These are phyloP conservation scores for Pterocarpus santalinus DNA, from an alignment of 306 rosid genomes.

Conservation along the genomic window DNA sequence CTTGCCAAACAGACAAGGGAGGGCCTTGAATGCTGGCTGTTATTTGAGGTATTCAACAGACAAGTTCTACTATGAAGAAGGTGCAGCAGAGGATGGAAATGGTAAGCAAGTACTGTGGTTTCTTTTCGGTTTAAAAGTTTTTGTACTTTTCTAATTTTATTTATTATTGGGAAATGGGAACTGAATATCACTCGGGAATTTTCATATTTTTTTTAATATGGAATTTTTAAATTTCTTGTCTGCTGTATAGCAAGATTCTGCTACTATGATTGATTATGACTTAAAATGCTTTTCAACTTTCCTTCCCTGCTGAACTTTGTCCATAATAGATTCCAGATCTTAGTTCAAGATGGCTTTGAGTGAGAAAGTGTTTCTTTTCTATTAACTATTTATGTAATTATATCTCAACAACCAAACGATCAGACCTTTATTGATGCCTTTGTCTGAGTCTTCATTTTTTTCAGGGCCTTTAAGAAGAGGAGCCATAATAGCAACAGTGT, in stretches of 20 bases:
- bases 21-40: slow-evolving; percentile 84
- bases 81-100: slow-evolving; percentile 25
- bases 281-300: not conserved
- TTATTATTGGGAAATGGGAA: not conserved
- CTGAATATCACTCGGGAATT: not conserved
- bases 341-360: not conserved
- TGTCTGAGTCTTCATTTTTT: slow-evolving; percentile 10
- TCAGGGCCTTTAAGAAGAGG: slow-evolving; percentile 63
- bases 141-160: not conserved
- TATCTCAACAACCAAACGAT: slow-evolving; percentile 33
- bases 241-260: not conserved
- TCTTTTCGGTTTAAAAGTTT: not conserved
- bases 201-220: not conserved
- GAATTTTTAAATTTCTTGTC: not conserved
- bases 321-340: not conserved
- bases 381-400: not conserved
- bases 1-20: slow-evolving; percentile 69
- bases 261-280: not conserved
- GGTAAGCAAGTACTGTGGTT: slow-evolving; percentile 43
- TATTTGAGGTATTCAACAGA: slow-evolving; percentile 78
- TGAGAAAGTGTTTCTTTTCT: not conserved
- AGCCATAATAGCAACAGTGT: slow-evolving; percentile 57
- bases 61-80: slow-evolving; percentile 58
- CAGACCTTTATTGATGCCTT: slow-evolving; percentile 7
- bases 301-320: not conserved